Evolutionary conservation across 129 eudicot genomes (phyloP).

Genomic region (Ambrosia trifida): DNA sequence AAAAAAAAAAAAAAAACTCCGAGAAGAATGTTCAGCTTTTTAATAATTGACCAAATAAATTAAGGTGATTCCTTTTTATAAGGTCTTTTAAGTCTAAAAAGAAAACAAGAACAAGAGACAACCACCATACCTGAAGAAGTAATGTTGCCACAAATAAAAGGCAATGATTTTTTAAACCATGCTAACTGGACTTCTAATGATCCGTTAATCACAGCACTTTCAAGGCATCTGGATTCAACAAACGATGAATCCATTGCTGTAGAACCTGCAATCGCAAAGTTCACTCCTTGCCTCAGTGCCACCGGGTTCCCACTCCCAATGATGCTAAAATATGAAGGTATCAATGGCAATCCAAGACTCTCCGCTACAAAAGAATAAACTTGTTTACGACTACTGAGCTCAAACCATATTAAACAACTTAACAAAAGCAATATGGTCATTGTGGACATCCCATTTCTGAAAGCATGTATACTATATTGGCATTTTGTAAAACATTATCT

Average conservation of each 20-base stretch:
- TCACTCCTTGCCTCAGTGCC: conserved; percentile 13
- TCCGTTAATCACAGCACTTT: background rate
- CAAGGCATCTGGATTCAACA: background rate
- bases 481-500: background rate
- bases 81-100: no score
- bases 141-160: conserved; percentile 20
- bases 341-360: conserved; percentile 20
- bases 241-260: conserved; percentile 19
- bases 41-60: no score
- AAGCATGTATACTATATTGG: no score
- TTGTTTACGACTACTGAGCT: background rate
- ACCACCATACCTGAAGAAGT: background rate
- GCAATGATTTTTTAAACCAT: conserved; percentile 33
- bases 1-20: no score
- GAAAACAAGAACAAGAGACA: no score
- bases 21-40: no score
- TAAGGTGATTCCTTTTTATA: no score
- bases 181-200: conserved; percentile 31
- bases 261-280: conserved; percentile 25
- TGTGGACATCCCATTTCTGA: no score
- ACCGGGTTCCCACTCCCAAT: background rate
- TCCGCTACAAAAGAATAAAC: conserved; percentile 12
- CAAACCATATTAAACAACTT: no score
- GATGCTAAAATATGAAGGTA: conserved; percentile 16
- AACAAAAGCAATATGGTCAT: no score